Evolutionary conservation across 805 yeast genomes (phyloP).

Genomic region (Cyberlindnera nakhonratchasimensis): DNA sequence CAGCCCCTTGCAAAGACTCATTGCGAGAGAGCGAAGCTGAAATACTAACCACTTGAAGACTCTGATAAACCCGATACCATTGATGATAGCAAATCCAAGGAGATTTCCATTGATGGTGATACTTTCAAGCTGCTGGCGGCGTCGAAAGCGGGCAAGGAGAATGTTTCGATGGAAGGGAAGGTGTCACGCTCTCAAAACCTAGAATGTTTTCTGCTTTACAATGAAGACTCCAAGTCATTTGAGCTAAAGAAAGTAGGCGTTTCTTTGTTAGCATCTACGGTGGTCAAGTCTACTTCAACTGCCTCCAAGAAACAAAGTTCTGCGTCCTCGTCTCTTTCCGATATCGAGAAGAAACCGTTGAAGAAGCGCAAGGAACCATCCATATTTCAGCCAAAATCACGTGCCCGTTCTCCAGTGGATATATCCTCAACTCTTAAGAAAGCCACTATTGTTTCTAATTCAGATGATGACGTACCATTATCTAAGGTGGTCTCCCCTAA

Average conservation of each 20-base stretch:
- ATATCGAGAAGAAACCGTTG: slow-evolving; percentile 4
- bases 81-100: slow-evolving; percentile 15
- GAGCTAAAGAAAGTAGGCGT: slow-evolving; percentile 18
- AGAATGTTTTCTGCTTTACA: slow-evolving; percentile 26
- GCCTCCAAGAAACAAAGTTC: not conserved
- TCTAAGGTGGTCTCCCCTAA: slow-evolving; percentile 11
- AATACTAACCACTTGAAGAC: slow-evolving; percentile 10
- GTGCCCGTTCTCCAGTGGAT: slow-evolving; percentile 23
- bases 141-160: slow-evolving; percentile 9
- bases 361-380: slow-evolving; percentile 22
- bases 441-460: slow-evolving; percentile 1
- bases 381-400: slow-evolving; percentile 25
- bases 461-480: slow-evolving; percentile 20
- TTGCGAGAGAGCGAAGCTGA: too few relatives aligned
- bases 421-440: slow-evolving; percentile 4
- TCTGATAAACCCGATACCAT: slow-evolving; percentile 15
- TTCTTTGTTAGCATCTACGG: slow-evolving; percentile 12
- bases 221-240: slow-evolving; percentile 15
- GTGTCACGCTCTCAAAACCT: slow-evolving; percentile 8
- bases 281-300: not conserved
- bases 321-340: not conserved
- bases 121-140: slow-evolving; percentile 19
- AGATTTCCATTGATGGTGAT: slow-evolving; percentile 12
- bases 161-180: slow-evolving; percentile 19
- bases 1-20: too few relatives aligned